A percentile compares a stretch with the other conserved stretches of the same genome.
phyloP scores from a whole-genome alignment of 2,329 filamentous ascomycete species.

The Ustilaginoidea virens region DNA sequence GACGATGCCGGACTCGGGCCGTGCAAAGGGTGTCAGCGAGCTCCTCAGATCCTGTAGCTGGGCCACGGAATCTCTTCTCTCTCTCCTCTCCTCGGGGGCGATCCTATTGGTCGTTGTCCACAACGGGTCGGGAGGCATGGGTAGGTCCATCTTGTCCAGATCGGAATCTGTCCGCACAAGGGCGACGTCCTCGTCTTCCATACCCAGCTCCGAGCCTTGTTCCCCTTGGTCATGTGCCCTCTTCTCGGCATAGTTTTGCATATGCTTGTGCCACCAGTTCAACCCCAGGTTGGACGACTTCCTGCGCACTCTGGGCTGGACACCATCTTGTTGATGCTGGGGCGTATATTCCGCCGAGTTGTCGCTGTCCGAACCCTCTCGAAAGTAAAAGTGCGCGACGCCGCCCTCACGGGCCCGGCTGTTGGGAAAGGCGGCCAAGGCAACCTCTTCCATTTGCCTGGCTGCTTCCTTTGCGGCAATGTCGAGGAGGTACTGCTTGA shows the following conservation, averaged over 20 bases:
- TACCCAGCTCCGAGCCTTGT: slow-evolving; percentile 13
- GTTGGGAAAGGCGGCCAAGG: slow-evolving; percentile 61
- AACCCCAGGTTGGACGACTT: slow-evolving; percentile 48
- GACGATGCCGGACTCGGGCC: slow-evolving; percentile 9
- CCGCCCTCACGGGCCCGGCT: slow-evolving; percentile 54
- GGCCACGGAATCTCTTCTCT: slow-evolving; percentile 14
- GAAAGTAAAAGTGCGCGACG: slow-evolving; percentile 55
- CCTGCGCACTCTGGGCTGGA: slow-evolving; percentile 25
- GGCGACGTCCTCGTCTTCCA: slow-evolving; percentile 8
- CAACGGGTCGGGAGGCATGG: slow-evolving; percentile 23
- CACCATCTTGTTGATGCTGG: slow-evolving; percentile 11
- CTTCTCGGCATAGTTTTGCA: slow-evolving; percentile 63
- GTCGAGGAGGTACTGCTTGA: slow-evolving; percentile 62
- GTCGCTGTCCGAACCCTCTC: slow-evolving; percentile 46
- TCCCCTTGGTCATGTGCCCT: slow-evolving; percentile 31
- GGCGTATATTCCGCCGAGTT: slow-evolving; percentile 25
- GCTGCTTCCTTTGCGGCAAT: slow-evolving; percentile 69
- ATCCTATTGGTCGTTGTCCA: slow-evolving; percentile 24
- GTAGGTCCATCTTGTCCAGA: slow-evolving; percentile 26
- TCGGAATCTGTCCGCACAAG: slow-evolving; percentile 24
- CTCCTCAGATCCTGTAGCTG: slow-evolving; percentile 9
- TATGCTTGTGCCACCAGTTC: slow-evolving; percentile 63
- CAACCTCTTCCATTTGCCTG: slow-evolving; percentile 62
- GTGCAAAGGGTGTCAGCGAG: slow-evolving; percentile 11
- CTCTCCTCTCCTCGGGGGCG: slow-evolving; percentile 11